Conservation (phyloP, 805 yeast genomes). For the Starmerella ratchasimensis region DNA sequence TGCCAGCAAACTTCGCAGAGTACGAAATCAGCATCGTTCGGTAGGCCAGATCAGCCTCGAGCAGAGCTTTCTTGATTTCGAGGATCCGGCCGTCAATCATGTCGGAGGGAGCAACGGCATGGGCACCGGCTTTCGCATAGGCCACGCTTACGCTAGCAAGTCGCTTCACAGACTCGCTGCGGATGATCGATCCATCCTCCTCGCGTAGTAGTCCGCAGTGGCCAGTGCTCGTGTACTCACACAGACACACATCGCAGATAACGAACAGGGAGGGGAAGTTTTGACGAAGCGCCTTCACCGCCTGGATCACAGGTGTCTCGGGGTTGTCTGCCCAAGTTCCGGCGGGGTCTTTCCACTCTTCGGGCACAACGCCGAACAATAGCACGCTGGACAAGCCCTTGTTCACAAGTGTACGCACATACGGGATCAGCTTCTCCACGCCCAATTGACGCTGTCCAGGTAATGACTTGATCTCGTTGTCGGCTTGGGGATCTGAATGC, state of each 20-base stretch:
- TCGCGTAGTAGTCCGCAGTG: conserved; percentile 87
- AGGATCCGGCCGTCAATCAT: conserved; percentile 92
- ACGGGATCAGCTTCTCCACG: conserved; percentile 59
- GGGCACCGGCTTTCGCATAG: conserved; percentile 91
- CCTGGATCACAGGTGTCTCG: conserved; percentile 80
- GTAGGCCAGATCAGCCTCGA: conserved; percentile 72
- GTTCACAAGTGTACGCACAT: conserved; percentile 50
- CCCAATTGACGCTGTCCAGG: conserved; percentile 88
- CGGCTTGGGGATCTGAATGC: conserved; percentile 70
- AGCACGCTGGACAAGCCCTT: conserved; percentile 82
- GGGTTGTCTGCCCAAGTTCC: conserved; percentile 95
- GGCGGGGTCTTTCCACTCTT: conserved; percentile 58
- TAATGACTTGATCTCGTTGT: conserved; percentile 53
- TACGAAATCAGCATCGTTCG: conserved; percentile 82
- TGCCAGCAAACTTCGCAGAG: conserved; percentile 86
- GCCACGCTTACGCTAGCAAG: conserved; percentile 90
- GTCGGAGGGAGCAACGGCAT: conserved; percentile 92
- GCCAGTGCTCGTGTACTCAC: conserved; percentile 96
- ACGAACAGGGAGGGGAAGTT: conserved; percentile 73
- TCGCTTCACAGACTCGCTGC: conserved; percentile 61
- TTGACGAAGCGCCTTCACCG: conserved; percentile 48
- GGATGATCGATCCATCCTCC: conserved; percentile 66
- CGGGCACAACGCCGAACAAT: conserved; percentile 74
- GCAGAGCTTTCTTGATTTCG: conserved; percentile 75
- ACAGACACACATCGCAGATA: conserved; percentile 88